These are phyloP conservation scores for Russula lepida DNA, from an alignment of 768 basidiomycete genomes.

Conservation along the genomic window DNA sequence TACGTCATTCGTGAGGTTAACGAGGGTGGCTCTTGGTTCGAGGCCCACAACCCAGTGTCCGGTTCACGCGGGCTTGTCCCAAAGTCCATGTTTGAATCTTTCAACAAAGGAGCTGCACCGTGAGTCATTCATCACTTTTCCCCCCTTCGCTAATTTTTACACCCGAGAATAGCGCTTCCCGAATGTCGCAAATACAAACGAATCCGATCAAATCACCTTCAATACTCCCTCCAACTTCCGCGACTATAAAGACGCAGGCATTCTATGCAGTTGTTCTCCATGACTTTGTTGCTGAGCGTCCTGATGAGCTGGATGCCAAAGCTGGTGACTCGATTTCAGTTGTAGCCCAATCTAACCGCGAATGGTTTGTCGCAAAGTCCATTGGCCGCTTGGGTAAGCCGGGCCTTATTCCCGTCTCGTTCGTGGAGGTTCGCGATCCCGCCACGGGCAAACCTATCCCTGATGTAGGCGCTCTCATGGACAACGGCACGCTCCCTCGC, in stretches of 20 bases:
- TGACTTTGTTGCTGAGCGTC: slow-evolving; percentile 90
- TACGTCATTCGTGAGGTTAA: slow-evolving; percentile 79
- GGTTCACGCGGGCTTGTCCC: slow-evolving; percentile 90
- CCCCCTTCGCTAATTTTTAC: slow-evolving; percentile 5
- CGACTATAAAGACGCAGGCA: slow-evolving; percentile 41
- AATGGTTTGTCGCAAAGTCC: slow-evolving; percentile 99
- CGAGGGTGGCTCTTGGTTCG: slow-evolving; percentile 61
- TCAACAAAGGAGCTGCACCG: slow-evolving; percentile 63
- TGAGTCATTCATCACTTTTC: slow-evolving; percentile 32
- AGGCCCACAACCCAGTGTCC: slow-evolving; percentile 89
- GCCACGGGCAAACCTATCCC: slow-evolving; percentile 69
- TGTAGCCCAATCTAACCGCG: slow-evolving; percentile 98
- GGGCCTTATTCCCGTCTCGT: slow-evolving; percentile 93
- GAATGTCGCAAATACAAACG: slow-evolving; percentile 12
- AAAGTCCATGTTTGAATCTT: slow-evolving; percentile 81
- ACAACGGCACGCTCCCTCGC: slow-evolving; percentile 79
- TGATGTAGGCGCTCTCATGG: slow-evolving; percentile 72
- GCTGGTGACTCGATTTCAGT: slow-evolving; percentile 92
- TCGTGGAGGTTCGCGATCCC: slow-evolving; percentile 95
- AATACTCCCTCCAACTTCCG: slow-evolving; percentile 24
- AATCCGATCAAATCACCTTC: slow-evolving; percentile 27
- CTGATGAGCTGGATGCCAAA: slow-evolving; percentile 93
- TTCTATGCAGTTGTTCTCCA: slow-evolving; percentile 95
- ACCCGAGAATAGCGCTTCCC: not conserved
- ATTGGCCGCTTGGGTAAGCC: slow-evolving; percentile 93